Evolutionary conservation across 371 early-diverging fungal species (phyloP), one percentile per base, ranked within the genome.

Genomic region (Mucor ambiguus): DNA sequence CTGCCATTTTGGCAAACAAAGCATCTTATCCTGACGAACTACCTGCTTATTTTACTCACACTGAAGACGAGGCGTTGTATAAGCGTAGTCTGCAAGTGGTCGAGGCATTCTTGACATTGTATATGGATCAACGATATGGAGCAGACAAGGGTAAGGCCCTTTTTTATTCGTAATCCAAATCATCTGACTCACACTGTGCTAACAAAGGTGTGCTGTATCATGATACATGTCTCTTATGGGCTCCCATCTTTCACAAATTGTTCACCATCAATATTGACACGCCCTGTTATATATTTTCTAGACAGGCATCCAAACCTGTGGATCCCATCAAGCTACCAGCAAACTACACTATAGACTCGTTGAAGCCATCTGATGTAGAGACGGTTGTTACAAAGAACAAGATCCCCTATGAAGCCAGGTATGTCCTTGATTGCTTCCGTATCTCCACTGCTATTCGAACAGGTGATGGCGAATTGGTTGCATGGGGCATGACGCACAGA

Each of bases 401-500:
- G 33, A 20, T 67, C 2, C 4, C 33, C 3, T 67, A 59, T 57
- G 57, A 55, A 9, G 3, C 28, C 8, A 43, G 24, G 5, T 67
- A 67, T 57, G 29, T 67, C 2, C 26, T 57, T 5, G 61, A 61
- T 24, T 61, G 67, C 29, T 22, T 46, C 26, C 57, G 48, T 22
- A 33, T 61, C 28, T 57, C 61, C 0, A 48, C 33, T 20, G 61
- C 61, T 14, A 61, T 67, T n/a, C 44, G 57, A 48, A 66, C 37
- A 6, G n/a, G 12, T 16, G 60, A n/a, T 26, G 44, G 60, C 14
- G 64, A 63, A 35, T 63, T 63, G 16, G 64, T 32, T 43, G 69
- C 59, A 7, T 68, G 69, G 69, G 60, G 43, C 0, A 44, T 67
- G 56, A 67, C 67, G 3, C 67, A 67, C 29, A 28, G 62, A 35